Evolutionary conservation across 495 filamentous ascomycete genomes (phyloP), one percentile per base, ranked within the genome.

Genomic region (Friedmanniomyces endolithicus): DNA sequence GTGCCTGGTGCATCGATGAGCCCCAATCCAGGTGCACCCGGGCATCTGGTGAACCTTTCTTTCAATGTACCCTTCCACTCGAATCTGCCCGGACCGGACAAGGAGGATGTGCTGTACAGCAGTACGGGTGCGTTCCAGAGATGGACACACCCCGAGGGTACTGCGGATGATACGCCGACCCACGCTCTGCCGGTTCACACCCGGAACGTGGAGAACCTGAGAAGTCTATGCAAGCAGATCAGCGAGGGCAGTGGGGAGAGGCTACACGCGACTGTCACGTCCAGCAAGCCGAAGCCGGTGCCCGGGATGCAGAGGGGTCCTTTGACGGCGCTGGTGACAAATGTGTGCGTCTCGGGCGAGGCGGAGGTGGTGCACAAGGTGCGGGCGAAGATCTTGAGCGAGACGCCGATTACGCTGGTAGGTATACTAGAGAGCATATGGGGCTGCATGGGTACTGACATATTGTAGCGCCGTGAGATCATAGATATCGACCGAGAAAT

Each of bases 11-110:
- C 64, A 8, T 63, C 60, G 12, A 51, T 58, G 44, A 62, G 63
- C 37, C 70, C 74, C 55, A 65, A 63, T 50, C 68, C 72, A 19
- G 62, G 65, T 7, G 47, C 55, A 11, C 67, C 70, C 48, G 69
- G 68, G 50, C 65, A 64, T 31, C 60, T 63, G 25, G 61, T 73
- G 63, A 82, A 83, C 60, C 76, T 86, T 48, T 86, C 87, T 62
- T 96, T 97, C 79, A 95, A 94, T 65, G 84, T 97, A 9, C 92
- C 92, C 31, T 95, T 98, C 72, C 81, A 87, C 53, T 94, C 88
- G 46, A 85, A 88, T 60, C 79, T 95, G 54, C 81, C 85, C 57
- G 92, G 94, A 25, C 92, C 92, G 60, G 87, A 95, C 60, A 79
- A 80, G 62, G 86, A 94, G 64, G 89, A 96, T 68, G 86, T 97